These are phyloP conservation scores for Vicia villosa DNA, from an alignment of 306 rosid species.

Conservation along the genomic window DNA sequence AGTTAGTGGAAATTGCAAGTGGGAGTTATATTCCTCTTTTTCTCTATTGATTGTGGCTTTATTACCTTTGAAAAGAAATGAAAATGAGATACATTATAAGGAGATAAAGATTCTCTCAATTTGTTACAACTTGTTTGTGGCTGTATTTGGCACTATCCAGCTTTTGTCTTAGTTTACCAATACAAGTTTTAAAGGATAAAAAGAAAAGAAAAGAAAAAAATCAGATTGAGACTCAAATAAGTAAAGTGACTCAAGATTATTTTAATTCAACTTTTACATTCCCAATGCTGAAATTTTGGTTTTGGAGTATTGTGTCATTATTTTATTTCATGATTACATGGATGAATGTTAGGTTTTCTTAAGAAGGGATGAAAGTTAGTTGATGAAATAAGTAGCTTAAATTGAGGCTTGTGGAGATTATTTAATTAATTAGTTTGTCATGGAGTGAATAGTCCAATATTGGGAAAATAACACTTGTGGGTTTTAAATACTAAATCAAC, in stretches of 20 bases:
- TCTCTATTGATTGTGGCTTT: slow-evolving; percentile 30
- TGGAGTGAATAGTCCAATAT: not conserved
- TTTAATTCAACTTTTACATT: slow-evolving; percentile 39
- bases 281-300: slow-evolving; percentile 19
- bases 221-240: slow-evolving; percentile 24
- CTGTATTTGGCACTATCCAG: slow-evolving; percentile 32
- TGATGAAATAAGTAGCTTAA: not conserved
- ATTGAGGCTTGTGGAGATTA: not conserved
- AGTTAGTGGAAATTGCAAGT: slow-evolving; percentile 25
- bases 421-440: not conserved
- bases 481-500: slow-evolving; percentile 31
- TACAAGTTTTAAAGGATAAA: slow-evolving; percentile 36
- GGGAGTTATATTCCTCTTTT: slow-evolving; percentile 25
- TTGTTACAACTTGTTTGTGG: slow-evolving; percentile 43
- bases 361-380: not conserved
- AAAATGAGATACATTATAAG: slow-evolving; percentile 27
- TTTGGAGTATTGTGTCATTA: not conserved
- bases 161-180: slow-evolving; percentile 38
- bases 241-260: slow-evolving; percentile 37
- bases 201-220: not conserved
- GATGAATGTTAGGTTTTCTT: not conserved
- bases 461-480: not conserved
- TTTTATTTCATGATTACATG: not conserved
- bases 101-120: slow-evolving; percentile 28
- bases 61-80: slow-evolving; percentile 29